Evolutionary conservation across 768 basidiomycete species (phyloP), one percentile per base, ranked within the genome.

Genomic region (Psilocybe cyanescens): DNA sequence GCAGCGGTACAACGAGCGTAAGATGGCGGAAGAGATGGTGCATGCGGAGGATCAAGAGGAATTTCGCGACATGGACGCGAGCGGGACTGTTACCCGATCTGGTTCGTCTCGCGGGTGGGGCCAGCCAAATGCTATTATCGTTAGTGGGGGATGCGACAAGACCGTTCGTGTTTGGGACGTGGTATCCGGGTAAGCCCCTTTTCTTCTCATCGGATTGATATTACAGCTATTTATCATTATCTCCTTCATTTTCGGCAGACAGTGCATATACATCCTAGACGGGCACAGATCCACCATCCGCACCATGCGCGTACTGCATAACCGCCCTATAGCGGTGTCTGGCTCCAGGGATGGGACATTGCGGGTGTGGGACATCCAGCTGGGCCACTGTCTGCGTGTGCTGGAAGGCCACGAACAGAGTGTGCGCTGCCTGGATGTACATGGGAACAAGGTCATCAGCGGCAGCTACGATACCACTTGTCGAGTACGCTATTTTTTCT

Each of bases 61-160:
- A 49, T 61, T 39, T 3, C 61, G 57, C 28, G 60, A 60, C 7
- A 55, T 62, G n/a, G 59, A 50, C n/a, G 19, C n/a, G 33, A 51
- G 19, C 28, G 60, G 58, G 2, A 61, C 51, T 39, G 59, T 65
- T 48, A 61, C 83, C 59, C 75, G 79, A 14, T 86, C 88, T 62
- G 85, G 86, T 55, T 83, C 91, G 2, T 89, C 91, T 0, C 82
- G 86, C 55, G 97, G 97, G 1, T 98, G 94, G 93, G 95, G 96
- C 0, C 92, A 96, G 70, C 86, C 87, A 1, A 86, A 86, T 52
- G 79, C 93, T 6, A 77, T 97, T 4, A 86, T 97, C 17, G 90
- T 99, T 24, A 95, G 91, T 61, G 96, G 93, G 1, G 96, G 95
- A 4, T 97, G 97, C 68, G 97, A 99, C 70, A 90, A 95, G 67